These are phyloP conservation scores for Cordia subcordata DNA, from an alignment of 257 asterid genomes.

Conservation along the genomic window DNA sequence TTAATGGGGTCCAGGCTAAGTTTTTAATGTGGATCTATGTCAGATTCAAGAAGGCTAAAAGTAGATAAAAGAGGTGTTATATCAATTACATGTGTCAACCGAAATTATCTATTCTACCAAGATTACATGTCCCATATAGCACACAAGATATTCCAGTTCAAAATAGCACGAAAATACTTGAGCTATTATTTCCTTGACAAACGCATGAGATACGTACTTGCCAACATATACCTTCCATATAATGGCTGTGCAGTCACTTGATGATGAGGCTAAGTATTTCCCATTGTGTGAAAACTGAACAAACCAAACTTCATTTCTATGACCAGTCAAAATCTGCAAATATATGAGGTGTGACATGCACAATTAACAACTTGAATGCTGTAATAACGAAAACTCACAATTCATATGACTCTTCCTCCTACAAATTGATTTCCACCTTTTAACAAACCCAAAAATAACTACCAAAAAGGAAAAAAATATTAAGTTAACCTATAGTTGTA, in stretches of 20 bases:
- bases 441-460: neutral
- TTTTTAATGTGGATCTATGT: too few relatives aligned
- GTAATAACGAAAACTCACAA: neutral
- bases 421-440: neutral
- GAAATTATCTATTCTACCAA: too few relatives aligned
- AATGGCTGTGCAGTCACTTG: conserved; percentile 79
- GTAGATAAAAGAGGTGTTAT: neutral
- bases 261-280: conserved; percentile 76
- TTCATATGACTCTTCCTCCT: conserved; percentile 2
- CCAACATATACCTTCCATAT: conserved; percentile 73
- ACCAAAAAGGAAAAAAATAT: neutral
- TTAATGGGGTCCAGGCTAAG: too few relatives aligned
- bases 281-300: conserved; percentile 87
- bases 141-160: too few relatives aligned
- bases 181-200: neutral
- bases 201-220: neutral
- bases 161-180: neutral
- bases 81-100: too few relatives aligned
- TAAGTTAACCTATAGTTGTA: neutral
- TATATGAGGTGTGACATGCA: conserved; percentile 10
- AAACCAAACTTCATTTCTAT: conserved; percentile 88
- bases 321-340: conserved; percentile 65
- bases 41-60: too few relatives aligned
- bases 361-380: conserved; percentile 25
- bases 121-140: too few relatives aligned